These are phyloP conservation scores for Canna indica DNA, from an alignment of 176 grass and related monocot species.

Conservation along the genomic window DNA sequence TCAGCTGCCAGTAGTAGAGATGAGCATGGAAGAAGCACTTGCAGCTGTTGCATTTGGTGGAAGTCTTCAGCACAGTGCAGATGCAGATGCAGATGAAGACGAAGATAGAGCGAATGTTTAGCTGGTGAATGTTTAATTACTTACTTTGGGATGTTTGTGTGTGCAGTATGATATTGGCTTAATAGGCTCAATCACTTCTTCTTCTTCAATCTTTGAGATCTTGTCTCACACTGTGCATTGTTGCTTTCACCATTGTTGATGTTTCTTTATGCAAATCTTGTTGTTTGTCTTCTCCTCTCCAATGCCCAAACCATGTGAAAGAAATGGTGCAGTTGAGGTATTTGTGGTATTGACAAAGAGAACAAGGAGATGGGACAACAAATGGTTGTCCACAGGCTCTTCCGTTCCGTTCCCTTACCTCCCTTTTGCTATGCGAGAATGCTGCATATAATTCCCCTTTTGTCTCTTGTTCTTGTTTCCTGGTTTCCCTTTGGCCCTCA, in stretches of 20 bases:
- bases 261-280: not conserved
- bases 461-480: not conserved
- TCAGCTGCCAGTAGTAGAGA: not conserved
- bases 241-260: not conserved
- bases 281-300: not conserved
- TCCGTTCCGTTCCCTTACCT: too few species aligned
- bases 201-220: not conserved
- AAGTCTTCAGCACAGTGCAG: not conserved
- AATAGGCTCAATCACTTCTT: constrained; percentile 1
- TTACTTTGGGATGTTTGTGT: not conserved
- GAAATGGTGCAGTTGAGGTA: not conserved
- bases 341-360: not conserved
- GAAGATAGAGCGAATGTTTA: not conserved
- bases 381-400: too few species aligned
- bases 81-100: not conserved
- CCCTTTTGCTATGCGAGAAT: too few species aligned
- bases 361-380: too few species aligned
- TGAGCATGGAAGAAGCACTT: too few species aligned
- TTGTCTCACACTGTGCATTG: not conserved
- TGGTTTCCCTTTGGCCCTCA: not conserved
- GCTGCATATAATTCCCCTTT: not conserved
- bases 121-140: not conserved
- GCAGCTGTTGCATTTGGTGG: too few species aligned
- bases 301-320: not conserved
- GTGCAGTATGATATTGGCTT: constrained; percentile 2